Base-by-base conservation (phyloP, 2,329 filamentous ascomycete genomes). In the Hypoxylon sp. region DNA sequence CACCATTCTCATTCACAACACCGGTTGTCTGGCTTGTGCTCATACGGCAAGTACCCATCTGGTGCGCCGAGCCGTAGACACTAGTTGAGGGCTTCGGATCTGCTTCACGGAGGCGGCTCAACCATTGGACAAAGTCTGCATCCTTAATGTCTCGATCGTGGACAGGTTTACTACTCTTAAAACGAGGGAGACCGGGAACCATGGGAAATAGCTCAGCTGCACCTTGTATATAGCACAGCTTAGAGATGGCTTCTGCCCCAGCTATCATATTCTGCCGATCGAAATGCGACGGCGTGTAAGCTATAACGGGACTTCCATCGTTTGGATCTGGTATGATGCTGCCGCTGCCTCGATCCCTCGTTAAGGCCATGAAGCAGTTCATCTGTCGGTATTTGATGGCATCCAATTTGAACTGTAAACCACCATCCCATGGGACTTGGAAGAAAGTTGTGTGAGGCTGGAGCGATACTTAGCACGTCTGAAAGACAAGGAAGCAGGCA, bases 41-140 rank as follows among this genome's bases (percentile, higher is more conserved):
- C 92, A 94, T 95, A 2, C 90, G 83, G 73, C 90, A 92, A 9
- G 88, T 88, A 23, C 91, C 90, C 91, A 94, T 94, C 80, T 94
- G 92, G 78, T 95, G 92, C 19, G 91, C 92, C n/a, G 88, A 91
- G 29, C 2, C 30, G 83, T 79, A 72, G 88, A 92, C n/a, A 80
- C 75, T 19, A 82, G 29, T 83, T 79, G 0, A 87, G 85, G 16
- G 82, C 81, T 61, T 78, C 80, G 52, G 84, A 85, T 39, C 84
- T 83, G 16, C 86, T 79, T 32, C 74, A 74, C 59, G 83, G 78
- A 12, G 89, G 65, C 54, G 80, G 75, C 4, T 76, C 75, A 92
- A 78, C 91, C 91, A 94, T 5, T 81, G 78, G 30, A 81, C 80
- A 77, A 94, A 93, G 1, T 75, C 78, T 1, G 83, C 77, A 70